These are phyloP conservation scores for Psidium guajava DNA, from an alignment of 345 rosid genomes.

Conservation along the genomic window DNA sequence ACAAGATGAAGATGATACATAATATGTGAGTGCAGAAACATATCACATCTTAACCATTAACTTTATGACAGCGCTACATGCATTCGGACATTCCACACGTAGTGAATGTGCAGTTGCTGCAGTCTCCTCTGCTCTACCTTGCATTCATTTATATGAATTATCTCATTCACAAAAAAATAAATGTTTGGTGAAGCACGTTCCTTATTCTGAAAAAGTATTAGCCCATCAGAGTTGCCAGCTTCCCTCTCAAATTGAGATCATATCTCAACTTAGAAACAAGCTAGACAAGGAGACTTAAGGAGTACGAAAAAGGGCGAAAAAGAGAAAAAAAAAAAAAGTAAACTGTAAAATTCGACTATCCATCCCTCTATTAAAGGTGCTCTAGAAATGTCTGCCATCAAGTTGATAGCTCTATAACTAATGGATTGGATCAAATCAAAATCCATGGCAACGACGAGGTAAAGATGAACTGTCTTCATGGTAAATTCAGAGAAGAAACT, in stretches of 20 bases:
- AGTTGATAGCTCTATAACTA: background rate
- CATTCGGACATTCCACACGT: background rate
- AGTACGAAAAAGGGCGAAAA: background rate
- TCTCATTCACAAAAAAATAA: background rate
- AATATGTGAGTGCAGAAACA: background rate
- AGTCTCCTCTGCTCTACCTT: no score
- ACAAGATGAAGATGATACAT: background rate
- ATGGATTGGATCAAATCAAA: background rate
- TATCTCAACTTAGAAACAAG: background rate
- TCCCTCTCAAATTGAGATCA: background rate
- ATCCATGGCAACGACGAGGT: background rate
- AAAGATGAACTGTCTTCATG: background rate
- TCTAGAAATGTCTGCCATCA: background rate
- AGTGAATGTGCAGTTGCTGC: background rate
- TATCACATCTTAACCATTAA: background rate
- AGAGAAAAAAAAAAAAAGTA: background rate
- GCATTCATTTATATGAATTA: background rate
- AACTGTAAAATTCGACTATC: background rate
- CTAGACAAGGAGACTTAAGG: background rate
- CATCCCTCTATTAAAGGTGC: background rate
- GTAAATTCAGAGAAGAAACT: background rate
- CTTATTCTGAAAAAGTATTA: background rate
- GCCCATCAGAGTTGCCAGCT: background rate
- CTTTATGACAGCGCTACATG: background rate
- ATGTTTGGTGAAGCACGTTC: background rate